Conservation (phyloP, 148 eudicot species). For the Rhododendron griersonianum region DNA sequence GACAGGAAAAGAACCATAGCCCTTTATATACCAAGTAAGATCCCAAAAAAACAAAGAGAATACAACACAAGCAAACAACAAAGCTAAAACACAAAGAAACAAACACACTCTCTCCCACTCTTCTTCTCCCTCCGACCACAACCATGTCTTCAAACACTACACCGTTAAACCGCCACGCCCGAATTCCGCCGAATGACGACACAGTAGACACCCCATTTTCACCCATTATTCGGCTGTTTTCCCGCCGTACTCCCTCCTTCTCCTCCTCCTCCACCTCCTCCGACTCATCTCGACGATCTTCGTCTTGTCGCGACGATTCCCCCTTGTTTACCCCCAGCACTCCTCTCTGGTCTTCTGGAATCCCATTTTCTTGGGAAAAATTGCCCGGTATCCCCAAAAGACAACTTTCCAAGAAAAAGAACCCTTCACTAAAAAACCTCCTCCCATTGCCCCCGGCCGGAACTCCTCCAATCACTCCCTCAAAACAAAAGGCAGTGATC, state of each 20-base stretch:
- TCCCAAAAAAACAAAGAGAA: background rate
- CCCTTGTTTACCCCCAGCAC: constrained; percentile 22
- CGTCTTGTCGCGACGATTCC: constrained; percentile 17
- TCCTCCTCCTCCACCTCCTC: constrained; percentile 34
- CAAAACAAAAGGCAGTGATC: constrained; percentile 9
- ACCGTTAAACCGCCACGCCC: constrained; percentile 9
- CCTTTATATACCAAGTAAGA: background rate
- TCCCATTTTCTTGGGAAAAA: constrained; percentile 81
- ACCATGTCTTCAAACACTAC: constrained; percentile 15
- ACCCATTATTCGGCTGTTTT: constrained; percentile 15
- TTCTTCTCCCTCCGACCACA: background rate
- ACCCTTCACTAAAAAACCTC: constrained; percentile 14
- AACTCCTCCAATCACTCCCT: constrained; percentile 2
- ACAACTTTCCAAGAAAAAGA: constrained; percentile 20
- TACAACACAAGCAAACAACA: background rate
- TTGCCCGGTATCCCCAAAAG: constrained; percentile 70
- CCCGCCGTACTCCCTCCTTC: constrained; percentile 26
- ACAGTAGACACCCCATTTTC: background rate
- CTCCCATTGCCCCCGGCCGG: constrained; percentile 67
- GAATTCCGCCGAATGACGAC: background rate
- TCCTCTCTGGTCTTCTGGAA: constrained; percentile 21
- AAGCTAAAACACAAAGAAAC: background rate
- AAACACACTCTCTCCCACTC: background rate
- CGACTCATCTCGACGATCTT: constrained; percentile 18
- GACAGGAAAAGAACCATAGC: background rate